Percentiles rank a stretch among this genome's conserved stretches.
Evolutionary conservation across 192 early-diverging fungal genomes (phyloP).

Genomic region (Podochytrium sp.): DNA sequence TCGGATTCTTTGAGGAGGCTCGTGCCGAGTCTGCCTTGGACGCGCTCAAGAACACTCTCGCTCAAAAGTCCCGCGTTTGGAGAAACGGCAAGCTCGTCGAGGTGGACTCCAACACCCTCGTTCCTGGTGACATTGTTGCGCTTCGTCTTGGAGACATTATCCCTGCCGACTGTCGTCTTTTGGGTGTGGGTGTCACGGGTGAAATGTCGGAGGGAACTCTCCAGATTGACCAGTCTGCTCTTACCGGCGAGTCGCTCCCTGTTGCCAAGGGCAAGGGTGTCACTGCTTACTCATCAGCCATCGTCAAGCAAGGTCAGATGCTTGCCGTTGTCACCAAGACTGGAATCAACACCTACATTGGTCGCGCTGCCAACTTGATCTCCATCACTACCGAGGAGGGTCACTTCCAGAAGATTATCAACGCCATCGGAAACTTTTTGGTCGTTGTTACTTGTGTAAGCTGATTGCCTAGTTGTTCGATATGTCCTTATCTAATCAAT

Average conservation of each 20-base stretch:
- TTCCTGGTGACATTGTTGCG: slow-evolving; percentile 89
- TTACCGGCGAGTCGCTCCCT: slow-evolving; percentile 94
- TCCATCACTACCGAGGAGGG: slow-evolving; percentile 86
- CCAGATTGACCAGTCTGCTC: slow-evolving; percentile 89
- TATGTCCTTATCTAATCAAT: slow-evolving; percentile 48
- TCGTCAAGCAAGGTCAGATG: slow-evolving; percentile 94
- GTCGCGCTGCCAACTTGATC: slow-evolving; percentile 91
- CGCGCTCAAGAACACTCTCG: slow-evolving; percentile 90
- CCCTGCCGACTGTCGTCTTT: slow-evolving; percentile 83
- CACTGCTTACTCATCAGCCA: slow-evolving; percentile 89
- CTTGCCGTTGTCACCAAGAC: slow-evolving; percentile 92
- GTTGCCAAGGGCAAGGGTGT: slow-evolving; percentile 80
- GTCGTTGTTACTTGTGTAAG: slow-evolving; percentile 70
- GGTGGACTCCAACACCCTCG: slow-evolving; percentile 75
- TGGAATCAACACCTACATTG: slow-evolving; percentile 92
- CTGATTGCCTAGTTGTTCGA: slow-evolving; percentile 77
- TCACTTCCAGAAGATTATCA: slow-evolving; percentile 96
- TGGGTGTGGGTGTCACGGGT: slow-evolving; percentile 59
- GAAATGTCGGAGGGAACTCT: slow-evolving; percentile 79
- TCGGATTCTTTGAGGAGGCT: slow-evolving; percentile 86
- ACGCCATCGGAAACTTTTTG: slow-evolving; percentile 90
- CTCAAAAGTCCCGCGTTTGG: slow-evolving; percentile 86
- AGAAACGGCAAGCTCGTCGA: slow-evolving; percentile 81
- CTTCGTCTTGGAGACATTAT: slow-evolving; percentile 88
- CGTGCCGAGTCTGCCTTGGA: slow-evolving; percentile 90